phyloP scores from a whole-genome alignment of 768 basidiomycete species.

The Zangia roseola region DNA sequence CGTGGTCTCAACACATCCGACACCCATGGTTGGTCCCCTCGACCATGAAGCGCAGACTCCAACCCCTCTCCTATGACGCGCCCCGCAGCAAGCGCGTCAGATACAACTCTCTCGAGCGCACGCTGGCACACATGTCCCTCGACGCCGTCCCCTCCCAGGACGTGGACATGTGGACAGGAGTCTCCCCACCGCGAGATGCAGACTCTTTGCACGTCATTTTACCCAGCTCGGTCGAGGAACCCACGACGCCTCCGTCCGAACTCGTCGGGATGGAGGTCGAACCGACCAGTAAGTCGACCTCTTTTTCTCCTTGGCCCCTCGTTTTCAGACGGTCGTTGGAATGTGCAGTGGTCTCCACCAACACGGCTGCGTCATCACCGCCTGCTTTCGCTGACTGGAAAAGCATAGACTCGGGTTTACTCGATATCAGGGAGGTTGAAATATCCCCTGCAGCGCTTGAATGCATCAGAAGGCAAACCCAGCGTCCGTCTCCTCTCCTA shows the following conservation, averaged over 20 bases:
- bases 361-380: constrained; percentile 31
- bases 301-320: constrained; percentile 3
- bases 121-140: constrained; percentile 52
- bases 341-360: constrained; percentile 3
- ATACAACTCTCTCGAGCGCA: constrained; percentile 51
- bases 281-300: constrained; percentile 53
- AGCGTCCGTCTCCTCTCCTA: constrained; percentile 20
- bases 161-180: constrained; percentile 17
- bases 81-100: constrained; percentile 48
- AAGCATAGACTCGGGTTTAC: constrained; percentile 22
- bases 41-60: constrained; percentile 42
- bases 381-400: constrained; percentile 11
- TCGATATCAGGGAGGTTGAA: constrained; percentile 28
- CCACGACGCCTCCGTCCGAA: constrained; percentile 41
- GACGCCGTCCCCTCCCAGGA: constrained; percentile 12
- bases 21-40: constrained; percentile 47
- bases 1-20: constrained; percentile 35
- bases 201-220: constrained; percentile 15
- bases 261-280: constrained; percentile 67
- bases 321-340: too few relatives aligned
- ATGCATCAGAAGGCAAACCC: constrained; percentile 38
- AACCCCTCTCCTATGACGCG: too few relatives aligned
- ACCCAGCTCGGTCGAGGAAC: constrained; percentile 45
- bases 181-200: constrained; percentile 6
- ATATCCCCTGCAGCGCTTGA: constrained; percentile 49